These are phyloP conservation scores for Penicillium sp. DNA, from an alignment of 2,329 filamentous ascomycete species.

Conservation along the genomic window DNA sequence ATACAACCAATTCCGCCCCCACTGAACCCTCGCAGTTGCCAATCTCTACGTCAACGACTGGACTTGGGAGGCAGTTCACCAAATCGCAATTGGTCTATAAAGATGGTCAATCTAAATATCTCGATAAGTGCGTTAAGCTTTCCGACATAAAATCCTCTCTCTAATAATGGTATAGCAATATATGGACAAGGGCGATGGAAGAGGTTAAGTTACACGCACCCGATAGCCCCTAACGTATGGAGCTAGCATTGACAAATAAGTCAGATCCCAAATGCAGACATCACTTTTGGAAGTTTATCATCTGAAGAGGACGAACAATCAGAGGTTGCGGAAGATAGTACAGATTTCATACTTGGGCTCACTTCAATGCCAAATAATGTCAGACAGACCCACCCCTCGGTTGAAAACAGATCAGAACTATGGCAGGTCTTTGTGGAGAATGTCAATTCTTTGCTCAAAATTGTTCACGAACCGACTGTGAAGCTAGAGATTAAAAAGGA, in stretches of 20 bases:
- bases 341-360: background rate
- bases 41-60: background rate
- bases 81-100: background rate
- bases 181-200: background rate
- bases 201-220: background rate
- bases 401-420: background rate
- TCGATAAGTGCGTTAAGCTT: background rate
- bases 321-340: background rate
- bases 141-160: too few relatives aligned
- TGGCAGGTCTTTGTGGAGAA: slow-evolving; percentile 1
- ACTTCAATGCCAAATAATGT: background rate
- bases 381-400: background rate
- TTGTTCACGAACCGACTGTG: background rate
- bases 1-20: background rate
- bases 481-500: background rate
- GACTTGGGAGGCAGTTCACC: background rate
- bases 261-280: too few relatives aligned
- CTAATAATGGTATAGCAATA: background rate
- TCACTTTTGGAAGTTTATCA: too few relatives aligned
- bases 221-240: too few relatives aligned
- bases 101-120: background rate
- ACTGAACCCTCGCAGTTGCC: background rate
- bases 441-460: slow-evolving; percentile 1
- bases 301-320: too few relatives aligned
- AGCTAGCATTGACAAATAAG: too few relatives aligned